Conservation (phyloP, 1,284 basidiomycete genomes). For the Sporisorium scitamineum region DNA sequence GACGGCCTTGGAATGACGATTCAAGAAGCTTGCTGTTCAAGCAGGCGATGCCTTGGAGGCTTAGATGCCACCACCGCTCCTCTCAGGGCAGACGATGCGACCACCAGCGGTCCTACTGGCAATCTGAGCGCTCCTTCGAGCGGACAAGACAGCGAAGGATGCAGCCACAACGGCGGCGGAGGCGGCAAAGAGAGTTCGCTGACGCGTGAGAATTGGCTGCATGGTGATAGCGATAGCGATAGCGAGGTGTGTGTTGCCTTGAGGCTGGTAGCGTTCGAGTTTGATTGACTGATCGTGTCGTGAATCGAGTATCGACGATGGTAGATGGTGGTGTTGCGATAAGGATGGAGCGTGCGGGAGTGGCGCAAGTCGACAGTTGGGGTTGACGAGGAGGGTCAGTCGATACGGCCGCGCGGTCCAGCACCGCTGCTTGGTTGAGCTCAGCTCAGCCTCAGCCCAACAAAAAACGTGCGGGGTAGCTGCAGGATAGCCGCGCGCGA, state of each 20-base stretch:
- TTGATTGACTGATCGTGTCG: no score
- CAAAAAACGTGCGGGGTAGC: constrained; percentile 6
- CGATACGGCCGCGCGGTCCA: not conserved
- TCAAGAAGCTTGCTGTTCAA: not conserved
- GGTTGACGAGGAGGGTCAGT: not conserved
- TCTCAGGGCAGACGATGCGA: constrained; percentile 36
- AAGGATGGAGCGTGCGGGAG: no score
- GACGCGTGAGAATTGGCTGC: constrained; percentile 35
- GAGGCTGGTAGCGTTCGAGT: not conserved
- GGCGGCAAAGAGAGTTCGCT: constrained; percentile 34
- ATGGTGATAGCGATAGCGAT: constrained; percentile 8
- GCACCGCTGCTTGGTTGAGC: not conserved
- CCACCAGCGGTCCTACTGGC: constrained; percentile 44
- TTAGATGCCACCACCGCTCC: constrained; percentile 51
- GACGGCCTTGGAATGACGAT: not conserved
- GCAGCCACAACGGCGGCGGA: constrained; percentile 40
- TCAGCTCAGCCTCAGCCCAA: not conserved
- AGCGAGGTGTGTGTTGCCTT: not conserved
- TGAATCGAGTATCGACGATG: not conserved
- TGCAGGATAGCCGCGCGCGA: not conserved
- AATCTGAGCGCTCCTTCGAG: constrained; percentile 38
- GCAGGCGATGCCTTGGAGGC: not conserved
- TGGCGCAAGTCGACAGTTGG: constrained; percentile 3
- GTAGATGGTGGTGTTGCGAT: not conserved
- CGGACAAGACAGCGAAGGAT: constrained; percentile 42